Evolutionary conservation across 768 basidiomycete species (phyloP).

Genomic region (Podaxis sp.): DNA sequence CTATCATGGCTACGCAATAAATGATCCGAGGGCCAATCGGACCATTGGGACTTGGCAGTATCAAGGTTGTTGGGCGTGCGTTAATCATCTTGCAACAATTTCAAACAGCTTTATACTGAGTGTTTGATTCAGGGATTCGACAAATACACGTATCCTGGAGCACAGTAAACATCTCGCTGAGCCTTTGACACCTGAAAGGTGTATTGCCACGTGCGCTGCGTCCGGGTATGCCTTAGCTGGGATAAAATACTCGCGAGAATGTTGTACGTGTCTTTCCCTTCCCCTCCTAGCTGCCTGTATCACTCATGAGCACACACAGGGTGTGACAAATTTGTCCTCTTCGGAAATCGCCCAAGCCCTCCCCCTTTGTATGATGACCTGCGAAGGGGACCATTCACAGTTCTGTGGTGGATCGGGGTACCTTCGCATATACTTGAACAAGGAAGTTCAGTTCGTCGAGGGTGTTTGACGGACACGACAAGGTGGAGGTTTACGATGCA

Average conservation of each 20-base stretch:
- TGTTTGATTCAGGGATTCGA: not conserved
- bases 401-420: not conserved
- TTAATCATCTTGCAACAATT: not conserved
- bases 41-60: slow-evolving; percentile 44
- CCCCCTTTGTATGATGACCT: not conserved
- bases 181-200: not conserved
- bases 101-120: not conserved
- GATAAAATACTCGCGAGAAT: not conserved
- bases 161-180: not conserved
- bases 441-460: too few relatives aligned
- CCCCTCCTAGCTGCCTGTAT: not conserved
- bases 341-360: not conserved
- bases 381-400: not conserved
- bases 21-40: slow-evolving; percentile 31
- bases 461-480: too few relatives aligned
- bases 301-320: not conserved
- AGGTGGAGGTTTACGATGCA: too few relatives aligned
- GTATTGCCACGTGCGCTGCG: not conserved
- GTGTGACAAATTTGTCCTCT: not conserved
- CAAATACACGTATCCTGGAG: not conserved
- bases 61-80: slow-evolving; percentile 37
- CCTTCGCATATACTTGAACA: not conserved
- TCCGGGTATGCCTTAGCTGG: not conserved
- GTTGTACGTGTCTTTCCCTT: not conserved
- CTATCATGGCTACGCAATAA: slow-evolving; percentile 30